A percentile compares a stretch with the other conserved stretches of the same genome.
Conservation (phyloP, 257 asterid genomes). For the Solanum megistacrolobum region DNA sequence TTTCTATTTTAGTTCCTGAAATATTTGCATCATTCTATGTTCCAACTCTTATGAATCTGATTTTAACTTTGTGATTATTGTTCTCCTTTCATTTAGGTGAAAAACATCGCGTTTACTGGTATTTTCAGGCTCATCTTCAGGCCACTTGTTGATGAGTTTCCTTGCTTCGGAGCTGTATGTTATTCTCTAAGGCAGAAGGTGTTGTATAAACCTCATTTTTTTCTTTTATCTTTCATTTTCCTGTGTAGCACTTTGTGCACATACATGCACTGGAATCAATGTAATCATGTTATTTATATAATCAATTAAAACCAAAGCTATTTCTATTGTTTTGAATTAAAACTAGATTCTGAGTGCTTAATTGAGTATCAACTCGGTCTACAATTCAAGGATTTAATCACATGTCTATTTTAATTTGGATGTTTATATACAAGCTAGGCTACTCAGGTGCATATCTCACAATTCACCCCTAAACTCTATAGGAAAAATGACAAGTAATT, state of each 20-base stretch:
- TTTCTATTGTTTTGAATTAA: too few relatives aligned
- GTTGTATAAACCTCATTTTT: neutral
- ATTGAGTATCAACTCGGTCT: too few relatives aligned
- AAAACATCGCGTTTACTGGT: conserved; percentile 82
- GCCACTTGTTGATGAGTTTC: conserved; percentile 80
- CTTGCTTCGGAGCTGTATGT: conserved; percentile 89
- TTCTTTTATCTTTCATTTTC: neutral
- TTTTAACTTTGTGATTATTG: neutral
- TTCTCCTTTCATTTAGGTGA: conserved; percentile 39
- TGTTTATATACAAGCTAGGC: too few relatives aligned
- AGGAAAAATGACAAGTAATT: neutral
- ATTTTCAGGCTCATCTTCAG: conserved; percentile 84
- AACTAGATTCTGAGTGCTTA: too few relatives aligned
- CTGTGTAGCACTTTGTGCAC: neutral
- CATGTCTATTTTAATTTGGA: too few relatives aligned
- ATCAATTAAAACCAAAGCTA: too few relatives aligned
- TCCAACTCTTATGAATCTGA: neutral
- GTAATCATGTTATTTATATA: neutral
- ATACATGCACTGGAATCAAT: neutral
- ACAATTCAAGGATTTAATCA: too few relatives aligned
- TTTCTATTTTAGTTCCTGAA: neutral
- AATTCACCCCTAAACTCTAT: neutral
- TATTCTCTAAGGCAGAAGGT: conserved; percentile 85
- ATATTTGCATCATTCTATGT: neutral
- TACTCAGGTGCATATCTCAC: neutral